phyloP scores from a whole-genome alignment of 306 rosid genomes.

The Rosa persica region DNA sequence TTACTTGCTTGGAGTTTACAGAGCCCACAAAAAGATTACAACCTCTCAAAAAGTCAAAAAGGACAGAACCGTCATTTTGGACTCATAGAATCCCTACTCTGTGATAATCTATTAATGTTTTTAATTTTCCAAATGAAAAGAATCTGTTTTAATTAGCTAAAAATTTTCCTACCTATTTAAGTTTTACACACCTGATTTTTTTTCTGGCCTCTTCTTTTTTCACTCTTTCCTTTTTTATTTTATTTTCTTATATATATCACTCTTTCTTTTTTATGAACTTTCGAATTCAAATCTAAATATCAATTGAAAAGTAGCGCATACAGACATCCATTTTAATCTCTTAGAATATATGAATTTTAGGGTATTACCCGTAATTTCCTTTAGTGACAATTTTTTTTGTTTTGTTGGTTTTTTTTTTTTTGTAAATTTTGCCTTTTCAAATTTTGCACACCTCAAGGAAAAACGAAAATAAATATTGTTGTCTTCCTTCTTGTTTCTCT shows the following conservation, averaged over 20 bases:
- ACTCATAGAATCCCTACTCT: not conserved
- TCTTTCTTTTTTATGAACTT: not conserved
- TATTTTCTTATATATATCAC: too few species aligned
- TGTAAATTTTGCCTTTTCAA: too few species aligned
- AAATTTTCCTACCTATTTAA: not conserved
- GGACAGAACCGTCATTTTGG: not conserved
- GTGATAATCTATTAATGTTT: not conserved
- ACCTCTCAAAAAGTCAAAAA: not conserved
- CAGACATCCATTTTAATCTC: too few species aligned
- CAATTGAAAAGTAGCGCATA: too few species aligned
- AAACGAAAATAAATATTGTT: too few species aligned
- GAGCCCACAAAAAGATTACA: not conserved
- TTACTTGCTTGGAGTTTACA: not conserved
- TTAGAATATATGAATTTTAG: too few species aligned
- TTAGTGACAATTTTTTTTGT: too few species aligned
- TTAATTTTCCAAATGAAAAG: too few species aligned
- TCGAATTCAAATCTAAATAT: not conserved
- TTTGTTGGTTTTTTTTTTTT: too few species aligned
- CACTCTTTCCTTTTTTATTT: too few species aligned
- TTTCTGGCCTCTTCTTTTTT: not conserved
- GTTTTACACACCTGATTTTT: not conserved
- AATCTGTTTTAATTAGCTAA: too few species aligned
- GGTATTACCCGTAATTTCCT: too few species aligned
- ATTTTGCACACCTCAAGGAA: not conserved
- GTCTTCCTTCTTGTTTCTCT: not conserved